phyloP scores from a whole-genome alignment of 129 eudicot species.

The Pulicaria dysenterica region DNA sequence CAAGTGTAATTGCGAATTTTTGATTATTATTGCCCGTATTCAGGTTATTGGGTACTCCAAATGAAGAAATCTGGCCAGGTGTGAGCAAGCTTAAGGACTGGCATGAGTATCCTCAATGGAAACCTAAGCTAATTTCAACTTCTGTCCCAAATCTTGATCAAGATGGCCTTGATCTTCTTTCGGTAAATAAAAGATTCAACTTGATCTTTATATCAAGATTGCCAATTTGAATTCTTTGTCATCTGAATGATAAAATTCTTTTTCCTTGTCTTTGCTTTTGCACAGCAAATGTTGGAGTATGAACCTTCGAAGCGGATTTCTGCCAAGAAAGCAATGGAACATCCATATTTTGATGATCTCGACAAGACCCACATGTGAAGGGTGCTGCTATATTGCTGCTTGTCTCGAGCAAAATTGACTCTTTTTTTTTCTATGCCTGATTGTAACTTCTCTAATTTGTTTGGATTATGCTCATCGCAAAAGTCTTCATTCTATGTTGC shows the following conservation, averaged over 20 bases:
- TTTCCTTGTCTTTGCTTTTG: background rate
- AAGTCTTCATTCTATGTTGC: too few species aligned
- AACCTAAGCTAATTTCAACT: constrained; percentile 55
- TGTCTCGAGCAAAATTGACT: constrained; percentile 44
- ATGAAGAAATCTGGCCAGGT: constrained; percentile 90
- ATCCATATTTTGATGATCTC: constrained; percentile 76
- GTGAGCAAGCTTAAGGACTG: constrained; percentile 76
- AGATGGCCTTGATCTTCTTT: constrained; percentile 62
- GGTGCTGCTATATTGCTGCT: constrained; percentile 35
- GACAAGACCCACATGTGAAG: constrained; percentile 63
- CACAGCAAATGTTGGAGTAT: constrained; percentile 79
- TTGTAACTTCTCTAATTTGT: constrained; percentile 21
- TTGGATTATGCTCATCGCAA: background rate
- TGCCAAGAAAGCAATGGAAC: constrained; percentile 92
- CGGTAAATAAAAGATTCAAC: constrained; percentile 42
- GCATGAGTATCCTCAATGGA: constrained; percentile 97
- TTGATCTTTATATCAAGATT: background rate
- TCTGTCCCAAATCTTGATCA: constrained; percentile 64
- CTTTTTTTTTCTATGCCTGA: background rate
- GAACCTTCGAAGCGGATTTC: constrained; percentile 85
- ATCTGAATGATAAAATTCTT: background rate
- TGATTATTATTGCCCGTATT: constrained; percentile 2
- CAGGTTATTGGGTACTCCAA: constrained; percentile 92
- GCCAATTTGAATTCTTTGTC: background rate
- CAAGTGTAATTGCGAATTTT: background rate